These are phyloP conservation scores for Fusarium foetens DNA, from an alignment of 2,329 filamentous ascomycete species.

Conservation along the genomic window DNA sequence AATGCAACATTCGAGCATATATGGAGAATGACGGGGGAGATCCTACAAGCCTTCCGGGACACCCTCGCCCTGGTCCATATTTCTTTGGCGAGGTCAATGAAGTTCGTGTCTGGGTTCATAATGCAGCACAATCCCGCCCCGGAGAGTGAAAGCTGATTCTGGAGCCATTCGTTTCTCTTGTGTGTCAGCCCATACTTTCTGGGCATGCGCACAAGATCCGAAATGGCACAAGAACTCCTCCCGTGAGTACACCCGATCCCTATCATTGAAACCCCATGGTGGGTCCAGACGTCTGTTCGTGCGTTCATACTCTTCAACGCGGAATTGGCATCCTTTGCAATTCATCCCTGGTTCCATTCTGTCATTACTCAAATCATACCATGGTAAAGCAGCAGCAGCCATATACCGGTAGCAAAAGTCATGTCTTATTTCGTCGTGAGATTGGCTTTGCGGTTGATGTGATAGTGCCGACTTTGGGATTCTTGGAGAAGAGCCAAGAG, in stretches of 20 bases:
- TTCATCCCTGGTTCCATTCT: not conserved
- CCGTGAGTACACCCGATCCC: conserved; percentile 6
- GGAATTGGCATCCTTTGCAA: conserved; percentile 28
- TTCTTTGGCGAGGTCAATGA: not conserved
- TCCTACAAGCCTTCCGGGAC: fast-evolving
- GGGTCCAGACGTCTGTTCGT: not conserved
- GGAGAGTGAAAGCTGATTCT: not conserved
- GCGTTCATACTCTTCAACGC: not conserved
- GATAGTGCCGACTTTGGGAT: not conserved
- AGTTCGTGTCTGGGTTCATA: not conserved
- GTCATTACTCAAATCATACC: not conserved
- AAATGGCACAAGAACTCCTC: conserved; percentile 14
- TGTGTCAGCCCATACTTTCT: not conserved
- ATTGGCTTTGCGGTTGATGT: not conserved
- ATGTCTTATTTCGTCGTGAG: not conserved
- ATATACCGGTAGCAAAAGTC: conserved; percentile 22
- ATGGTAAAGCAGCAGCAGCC: conserved; percentile 5
- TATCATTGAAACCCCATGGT: conserved; percentile 16
- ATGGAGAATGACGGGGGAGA: not conserved
- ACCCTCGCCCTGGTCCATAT: fast-evolving
- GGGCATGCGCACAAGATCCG: not conserved
- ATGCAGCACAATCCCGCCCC: not conserved
- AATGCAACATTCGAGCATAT: no score
- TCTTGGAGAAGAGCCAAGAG: not conserved
- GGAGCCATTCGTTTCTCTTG: not conserved